Percentiles rank a stretch among this genome's conserved stretches.
Conservation (phyloP, 805 yeast genomes). For the Yarrowia sp. region DNA sequence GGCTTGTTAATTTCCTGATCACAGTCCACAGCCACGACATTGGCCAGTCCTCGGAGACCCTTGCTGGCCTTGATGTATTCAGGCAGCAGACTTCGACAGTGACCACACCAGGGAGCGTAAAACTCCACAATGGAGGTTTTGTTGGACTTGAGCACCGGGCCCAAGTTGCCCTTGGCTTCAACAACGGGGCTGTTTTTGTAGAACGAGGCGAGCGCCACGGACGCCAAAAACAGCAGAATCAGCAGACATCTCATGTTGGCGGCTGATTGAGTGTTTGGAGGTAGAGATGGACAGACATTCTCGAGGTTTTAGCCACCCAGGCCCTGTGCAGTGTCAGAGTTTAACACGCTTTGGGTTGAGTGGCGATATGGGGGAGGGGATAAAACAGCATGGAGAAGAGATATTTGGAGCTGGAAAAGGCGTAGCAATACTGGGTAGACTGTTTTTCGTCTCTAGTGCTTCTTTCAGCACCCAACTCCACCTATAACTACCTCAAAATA, state of each 20-base stretch:
- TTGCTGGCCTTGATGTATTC: slow-evolving; percentile 70
- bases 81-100: slow-evolving; percentile 74
- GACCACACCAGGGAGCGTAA: slow-evolving; percentile 98
- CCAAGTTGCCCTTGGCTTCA: slow-evolving; percentile 36
- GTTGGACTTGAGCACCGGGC: slow-evolving; percentile 37
- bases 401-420: too few relatives aligned
- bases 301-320: slow-evolving; percentile 10
- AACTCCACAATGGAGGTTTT: slow-evolving; percentile 66
- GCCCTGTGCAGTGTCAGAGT: slow-evolving; percentile 9
- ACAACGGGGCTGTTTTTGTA: slow-evolving; percentile 37
- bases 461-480: too few relatives aligned
- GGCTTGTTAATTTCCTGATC: slow-evolving; percentile 70
- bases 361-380: neutral
- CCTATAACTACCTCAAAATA: neutral
- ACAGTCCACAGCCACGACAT: slow-evolving; percentile 75
- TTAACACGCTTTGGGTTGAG: slow-evolving; percentile 28
- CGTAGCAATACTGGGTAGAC: too few relatives aligned
- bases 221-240: slow-evolving; percentile 28
- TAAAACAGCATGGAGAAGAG: neutral
- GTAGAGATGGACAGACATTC: neutral
- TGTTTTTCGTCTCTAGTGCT: too few relatives aligned
- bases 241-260: slow-evolving; percentile 37
- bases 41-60: slow-evolving; percentile 55
- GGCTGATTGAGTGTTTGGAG: neutral
- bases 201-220: slow-evolving; percentile 38